Percentiles rank a stretch among this genome's conserved stretches.
These are phyloP conservation scores for Leccinum boreale DNA, from an alignment of 768 basidiomycete genomes.

Conservation along the genomic window DNA sequence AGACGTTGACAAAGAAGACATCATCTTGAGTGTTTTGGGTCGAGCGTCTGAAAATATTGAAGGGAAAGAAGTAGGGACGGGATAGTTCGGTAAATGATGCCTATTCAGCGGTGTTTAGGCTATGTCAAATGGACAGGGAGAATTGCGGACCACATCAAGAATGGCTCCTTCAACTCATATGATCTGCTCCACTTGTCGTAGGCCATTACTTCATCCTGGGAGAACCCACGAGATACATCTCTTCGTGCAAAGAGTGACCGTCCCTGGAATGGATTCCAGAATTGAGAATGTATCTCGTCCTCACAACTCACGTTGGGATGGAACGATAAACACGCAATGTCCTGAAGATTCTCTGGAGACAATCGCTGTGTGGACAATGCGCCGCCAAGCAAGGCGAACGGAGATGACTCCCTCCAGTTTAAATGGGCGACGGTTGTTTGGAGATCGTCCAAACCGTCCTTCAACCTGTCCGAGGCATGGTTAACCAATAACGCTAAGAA, in stretches of 20 bases:
- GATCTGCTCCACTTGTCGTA: slow-evolving; percentile 40
- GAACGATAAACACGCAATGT: slow-evolving; percentile 42
- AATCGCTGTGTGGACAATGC: slow-evolving; percentile 40
- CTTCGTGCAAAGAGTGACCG: slow-evolving; percentile 38
- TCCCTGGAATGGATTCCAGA: slow-evolving; percentile 9
- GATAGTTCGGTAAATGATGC: slow-evolving; percentile 49
- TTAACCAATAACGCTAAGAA: not conserved
- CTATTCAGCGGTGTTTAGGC: slow-evolving; percentile 30
- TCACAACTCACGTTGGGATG: slow-evolving; percentile 18
- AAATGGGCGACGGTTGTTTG: slow-evolving; percentile 44
- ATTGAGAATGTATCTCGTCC: not conserved
- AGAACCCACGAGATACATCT: slow-evolving; percentile 62
- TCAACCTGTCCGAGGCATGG: slow-evolving; percentile 28
- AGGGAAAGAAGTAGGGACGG: slow-evolving; percentile 61
- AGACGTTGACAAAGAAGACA: slow-evolving; percentile 48
- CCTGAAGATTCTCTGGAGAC: slow-evolving; percentile 26
- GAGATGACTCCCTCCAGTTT: slow-evolving; percentile 50
- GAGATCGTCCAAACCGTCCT: slow-evolving; percentile 38
- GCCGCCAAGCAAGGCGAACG: slow-evolving; percentile 57
- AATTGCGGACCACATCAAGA: slow-evolving; percentile 38
- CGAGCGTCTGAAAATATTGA: slow-evolving; percentile 33
- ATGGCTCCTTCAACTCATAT: slow-evolving; percentile 28
- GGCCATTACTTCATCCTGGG: slow-evolving; percentile 29
- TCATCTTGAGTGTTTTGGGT: slow-evolving; percentile 20
- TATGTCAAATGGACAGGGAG: not conserved